These are phyloP conservation scores for Nidula microcarpa DNA, from an alignment of 768 basidiomycete species.

Conservation along the genomic window DNA sequence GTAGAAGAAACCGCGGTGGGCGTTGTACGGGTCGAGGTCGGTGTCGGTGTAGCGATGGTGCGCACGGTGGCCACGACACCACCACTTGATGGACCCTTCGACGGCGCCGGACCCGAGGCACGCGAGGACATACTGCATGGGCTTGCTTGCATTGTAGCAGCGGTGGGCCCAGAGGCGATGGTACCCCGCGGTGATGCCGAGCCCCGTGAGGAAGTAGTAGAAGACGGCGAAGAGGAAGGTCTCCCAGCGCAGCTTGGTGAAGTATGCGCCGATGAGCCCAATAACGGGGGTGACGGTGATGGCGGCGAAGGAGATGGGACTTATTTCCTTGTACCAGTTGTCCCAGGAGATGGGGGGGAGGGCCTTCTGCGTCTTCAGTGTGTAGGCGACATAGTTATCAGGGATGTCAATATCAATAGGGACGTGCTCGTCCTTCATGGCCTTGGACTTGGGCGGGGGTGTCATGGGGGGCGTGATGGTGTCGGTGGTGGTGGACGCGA, in stretches of 20 bases:
- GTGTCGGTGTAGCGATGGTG: constrained; percentile 98
- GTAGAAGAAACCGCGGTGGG: constrained; percentile 83
- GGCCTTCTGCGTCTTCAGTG: constrained; percentile 62
- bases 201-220: constrained; percentile 50
- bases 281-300: constrained; percentile 73
- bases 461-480: constrained; percentile 5
- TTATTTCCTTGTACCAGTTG: constrained; percentile 59
- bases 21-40: constrained; percentile 93
- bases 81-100: constrained; percentile 98
- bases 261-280: constrained; percentile 68
- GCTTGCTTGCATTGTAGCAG: constrained; percentile 85
- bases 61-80: constrained; percentile 96
- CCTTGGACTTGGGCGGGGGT: background rate
- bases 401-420: constrained; percentile 62
- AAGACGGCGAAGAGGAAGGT: constrained; percentile 55
- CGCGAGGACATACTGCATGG: constrained; percentile 83
- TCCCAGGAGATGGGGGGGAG: constrained; percentile 65
- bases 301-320: constrained; percentile 74
- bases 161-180: constrained; percentile 98
- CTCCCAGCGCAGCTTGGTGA: constrained; percentile 64
- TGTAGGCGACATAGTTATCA: constrained; percentile 81
- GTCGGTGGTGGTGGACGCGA: background rate
- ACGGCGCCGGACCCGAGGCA: constrained; percentile 88
- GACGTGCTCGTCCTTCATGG: constrained; percentile 14
- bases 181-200: constrained; percentile 93